A percentile compares a stretch with the other conserved stretches of the same genome.
Conservation (phyloP, 2,329 filamentous ascomycete species). For the Blastomyces percursus region DNA sequence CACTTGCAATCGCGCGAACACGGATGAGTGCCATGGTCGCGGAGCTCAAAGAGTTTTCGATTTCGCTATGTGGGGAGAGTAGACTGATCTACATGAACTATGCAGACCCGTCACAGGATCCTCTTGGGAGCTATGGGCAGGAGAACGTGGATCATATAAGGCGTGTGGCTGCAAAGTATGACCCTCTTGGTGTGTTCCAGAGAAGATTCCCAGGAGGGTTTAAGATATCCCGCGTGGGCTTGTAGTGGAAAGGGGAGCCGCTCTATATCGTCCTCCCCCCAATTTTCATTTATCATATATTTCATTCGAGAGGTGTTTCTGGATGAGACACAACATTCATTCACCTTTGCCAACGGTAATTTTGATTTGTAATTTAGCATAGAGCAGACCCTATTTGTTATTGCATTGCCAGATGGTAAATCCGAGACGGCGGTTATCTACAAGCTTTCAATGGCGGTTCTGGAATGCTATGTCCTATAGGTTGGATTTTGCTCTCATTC, state of each 20-base stretch:
- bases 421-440: not conserved
- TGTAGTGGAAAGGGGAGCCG: not conserved
- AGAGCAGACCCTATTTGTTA: not conserved
- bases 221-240: slow-evolving; percentile 6
- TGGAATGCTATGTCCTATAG: not conserved
- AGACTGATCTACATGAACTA: slow-evolving; percentile 7
- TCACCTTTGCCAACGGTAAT: not conserved
- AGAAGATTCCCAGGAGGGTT: slow-evolving; percentile 11
- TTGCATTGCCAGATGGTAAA: not conserved
- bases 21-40: not conserved
- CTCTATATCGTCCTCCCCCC: not conserved
- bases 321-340: not conserved
- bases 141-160: slow-evolving; percentile 15
- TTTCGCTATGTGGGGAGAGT: not conserved
- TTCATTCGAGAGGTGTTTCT: not conserved
- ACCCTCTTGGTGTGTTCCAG: slow-evolving; percentile 11
- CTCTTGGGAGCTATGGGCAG: not conserved
- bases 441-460: not conserved
- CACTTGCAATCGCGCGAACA: not conserved
- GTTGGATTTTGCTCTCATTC: not conserved
- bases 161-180: slow-evolving; percentile 7
- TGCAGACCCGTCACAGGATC: slow-evolving; percentile 1
- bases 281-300: not conserved
- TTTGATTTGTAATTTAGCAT: not conserved
- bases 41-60: not conserved